Conservation (phyloP, 148 eudicot species). For the Camellia sinensis region DNA sequence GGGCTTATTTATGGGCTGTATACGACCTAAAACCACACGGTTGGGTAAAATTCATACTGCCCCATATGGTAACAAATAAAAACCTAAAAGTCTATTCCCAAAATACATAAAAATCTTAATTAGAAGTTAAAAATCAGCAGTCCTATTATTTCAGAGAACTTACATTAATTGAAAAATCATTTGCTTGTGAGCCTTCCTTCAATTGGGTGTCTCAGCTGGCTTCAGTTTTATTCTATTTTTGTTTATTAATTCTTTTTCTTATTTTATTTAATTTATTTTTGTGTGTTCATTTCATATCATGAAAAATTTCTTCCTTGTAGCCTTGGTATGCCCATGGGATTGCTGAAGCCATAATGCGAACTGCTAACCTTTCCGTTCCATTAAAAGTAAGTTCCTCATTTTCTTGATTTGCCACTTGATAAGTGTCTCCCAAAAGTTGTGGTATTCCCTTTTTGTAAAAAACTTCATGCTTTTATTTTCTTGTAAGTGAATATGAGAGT, state of each 20-base stretch:
- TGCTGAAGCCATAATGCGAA: slow-evolving; percentile 93
- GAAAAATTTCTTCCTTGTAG: slow-evolving; percentile 37
- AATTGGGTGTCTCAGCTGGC: background rate
- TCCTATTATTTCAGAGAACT: background rate
- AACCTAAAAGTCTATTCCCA: background rate
- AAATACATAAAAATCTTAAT: background rate
- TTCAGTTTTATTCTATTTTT: background rate
- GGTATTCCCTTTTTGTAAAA: background rate
- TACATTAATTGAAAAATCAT: background rate
- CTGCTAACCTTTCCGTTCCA: slow-evolving; percentile 87
- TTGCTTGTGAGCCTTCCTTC: background rate
- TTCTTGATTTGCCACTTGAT: background rate
- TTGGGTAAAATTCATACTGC: background rate
- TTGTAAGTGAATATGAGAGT: background rate
- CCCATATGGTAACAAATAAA: background rate
- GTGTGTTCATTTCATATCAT: slow-evolving; percentile 3
- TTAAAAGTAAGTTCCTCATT: slow-evolving; percentile 56
- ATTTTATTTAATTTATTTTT: slow-evolving; percentile 6
- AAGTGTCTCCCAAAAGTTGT: background rate
- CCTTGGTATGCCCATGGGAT: slow-evolving; percentile 99
- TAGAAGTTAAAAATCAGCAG: background rate
- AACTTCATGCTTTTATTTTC: background rate
- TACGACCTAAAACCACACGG: background rate
- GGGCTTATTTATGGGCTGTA: background rate
- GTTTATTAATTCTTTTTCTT: background rate